Evolutionary conservation across 2,329 filamentous ascomycete genomes (phyloP).

Genomic region (Calonectria pseudoreteaudii): DNA sequence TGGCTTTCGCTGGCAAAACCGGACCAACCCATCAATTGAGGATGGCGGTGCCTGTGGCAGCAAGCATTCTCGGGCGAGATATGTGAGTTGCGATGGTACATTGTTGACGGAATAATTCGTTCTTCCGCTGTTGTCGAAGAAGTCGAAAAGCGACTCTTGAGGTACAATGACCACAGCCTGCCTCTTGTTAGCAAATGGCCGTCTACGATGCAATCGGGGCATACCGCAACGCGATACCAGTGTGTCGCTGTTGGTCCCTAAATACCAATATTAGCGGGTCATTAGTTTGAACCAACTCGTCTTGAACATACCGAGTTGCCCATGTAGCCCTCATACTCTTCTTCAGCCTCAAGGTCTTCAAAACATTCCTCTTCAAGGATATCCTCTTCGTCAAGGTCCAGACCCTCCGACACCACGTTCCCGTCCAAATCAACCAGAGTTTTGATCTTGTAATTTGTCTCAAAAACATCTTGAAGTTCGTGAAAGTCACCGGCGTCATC

Average conservation of each 20-base stretch:
- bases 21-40: background rate
- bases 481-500: conserved; percentile 13
- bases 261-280: background rate
- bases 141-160: conserved; percentile 25
- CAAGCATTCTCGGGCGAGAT: conserved; percentile 14
- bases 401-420: conserved; percentile 23
- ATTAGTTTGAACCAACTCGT: background rate
- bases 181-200: background rate
- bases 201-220: background rate
- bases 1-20: background rate
- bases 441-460: conserved; percentile 31
- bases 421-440: conserved; percentile 45
- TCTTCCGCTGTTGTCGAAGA: conserved; percentile 1
- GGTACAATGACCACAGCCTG: conserved; percentile 38
- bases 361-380: conserved; percentile 42
- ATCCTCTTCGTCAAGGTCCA: conserved; percentile 32
- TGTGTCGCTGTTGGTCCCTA: conserved; percentile 39
- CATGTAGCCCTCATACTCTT: conserved; percentile 43
- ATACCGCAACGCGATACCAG: conserved; percentile 40
- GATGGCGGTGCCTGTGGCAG: background rate
- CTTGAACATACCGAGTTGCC: conserved; percentile 42
- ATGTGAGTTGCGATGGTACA: conserved; percentile 17
- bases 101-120: background rate
- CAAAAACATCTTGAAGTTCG: conserved; percentile 23
- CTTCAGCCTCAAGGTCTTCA: conserved; percentile 22